Base-by-base conservation (phyloP, 805 yeast species). In the Hagleromyces aurorensis region DNA sequence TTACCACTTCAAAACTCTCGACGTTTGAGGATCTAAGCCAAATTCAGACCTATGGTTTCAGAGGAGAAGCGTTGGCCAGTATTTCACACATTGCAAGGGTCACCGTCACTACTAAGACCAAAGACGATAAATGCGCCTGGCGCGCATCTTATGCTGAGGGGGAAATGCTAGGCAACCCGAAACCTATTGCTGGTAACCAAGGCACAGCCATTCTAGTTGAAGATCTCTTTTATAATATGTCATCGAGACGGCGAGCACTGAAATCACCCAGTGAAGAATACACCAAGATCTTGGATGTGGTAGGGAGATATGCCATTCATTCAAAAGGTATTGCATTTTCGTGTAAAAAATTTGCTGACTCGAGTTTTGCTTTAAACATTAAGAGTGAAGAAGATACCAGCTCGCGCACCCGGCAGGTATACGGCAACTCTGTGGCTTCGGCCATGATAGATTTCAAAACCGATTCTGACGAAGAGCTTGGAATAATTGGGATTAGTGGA, bases 11-110 rank as follows among this genome's bases (percentile, higher is more conserved):
- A 0, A 91, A 91, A 54, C 57, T 91, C 14, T 38, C 57, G 1
- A 65, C 59, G 6, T 89, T 81, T 51, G 89, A 82, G 29, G 98
- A 91, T 52, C 65, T 91, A 34, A 61, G 63, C 28, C 53, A 66
- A 4, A 71, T 91, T 14, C 61, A 70, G 13, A 87, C 97, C 0
- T 85, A 85, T 53, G 98, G 98, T 4, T 91, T 91, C 52, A 67
- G 98, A 32, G 98, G 98, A 10, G 98, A 91, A 55, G 98, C 98
- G 0, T 62, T 91, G 27, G 96, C 97, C 1, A 78, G 91, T 50
- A 87, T 91, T 6, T 85, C 96, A 0, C 96, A 89, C 48, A 78
- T 91, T 13, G 69, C 96, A 0, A 78, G 86, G 34, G 61, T 91
- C 2, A 67, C 84, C 0, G 93, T 91, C 5, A 67, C 77, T 2